These are phyloP conservation scores for Aspergillus carlsbadensis DNA, from an alignment of 495 filamentous ascomycete genomes.

Conservation along the genomic window DNA sequence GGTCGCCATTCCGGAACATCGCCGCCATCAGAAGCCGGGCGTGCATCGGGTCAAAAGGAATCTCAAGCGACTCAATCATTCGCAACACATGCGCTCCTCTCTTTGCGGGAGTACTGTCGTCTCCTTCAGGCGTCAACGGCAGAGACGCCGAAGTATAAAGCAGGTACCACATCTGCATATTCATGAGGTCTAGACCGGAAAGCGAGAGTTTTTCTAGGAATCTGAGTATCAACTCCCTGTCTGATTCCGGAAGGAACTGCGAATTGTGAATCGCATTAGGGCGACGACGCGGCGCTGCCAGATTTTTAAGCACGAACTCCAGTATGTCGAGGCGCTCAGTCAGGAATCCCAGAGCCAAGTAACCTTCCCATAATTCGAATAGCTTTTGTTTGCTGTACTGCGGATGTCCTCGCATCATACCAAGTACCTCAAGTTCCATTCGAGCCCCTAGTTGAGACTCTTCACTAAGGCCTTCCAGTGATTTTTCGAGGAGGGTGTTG, in stretches of 20 bases:
- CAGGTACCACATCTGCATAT: constrained; percentile 41
- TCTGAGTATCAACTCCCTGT: constrained; percentile 41
- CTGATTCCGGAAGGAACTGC: constrained; percentile 22
- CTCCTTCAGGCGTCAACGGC: constrained; percentile 2
- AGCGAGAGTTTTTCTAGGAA: constrained; percentile 47
- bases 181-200: constrained; percentile 42
- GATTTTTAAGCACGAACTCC: constrained; percentile 18
- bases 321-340: too few species aligned
- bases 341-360: constrained; percentile 5
- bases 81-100: constrained; percentile 13
- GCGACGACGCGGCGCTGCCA: constrained; percentile 30
- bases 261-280: constrained; percentile 4
- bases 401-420: constrained; percentile 35
- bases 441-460: constrained; percentile 12
- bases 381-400: constrained; percentile 37
- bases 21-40: constrained; percentile 49
- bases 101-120: constrained; percentile 14
- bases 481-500: constrained; percentile 43
- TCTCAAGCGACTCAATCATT: constrained; percentile 33
- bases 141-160: constrained; percentile 35
- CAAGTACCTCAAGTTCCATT: constrained; percentile 39
- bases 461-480: constrained; percentile 20
- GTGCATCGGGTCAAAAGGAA: constrained; percentile 48
- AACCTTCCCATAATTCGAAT: constrained; percentile 29
- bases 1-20: constrained; percentile 39